These are phyloP conservation scores for Apiospora phragmitis DNA, from an alignment of 2,329 filamentous ascomycete genomes.

Conservation along the genomic window DNA sequence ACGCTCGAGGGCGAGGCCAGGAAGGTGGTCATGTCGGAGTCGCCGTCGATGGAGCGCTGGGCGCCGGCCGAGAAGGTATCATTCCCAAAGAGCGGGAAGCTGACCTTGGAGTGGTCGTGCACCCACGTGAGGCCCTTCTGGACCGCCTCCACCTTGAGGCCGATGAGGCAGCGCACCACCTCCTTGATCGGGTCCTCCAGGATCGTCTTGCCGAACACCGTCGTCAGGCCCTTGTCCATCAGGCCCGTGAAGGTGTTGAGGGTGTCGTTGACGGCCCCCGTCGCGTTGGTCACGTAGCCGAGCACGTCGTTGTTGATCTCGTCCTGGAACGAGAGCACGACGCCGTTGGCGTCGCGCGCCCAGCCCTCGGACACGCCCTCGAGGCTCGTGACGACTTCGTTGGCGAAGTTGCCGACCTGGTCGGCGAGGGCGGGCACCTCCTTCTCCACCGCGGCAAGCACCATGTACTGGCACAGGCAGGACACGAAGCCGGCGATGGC, in stretches of 20 bases:
- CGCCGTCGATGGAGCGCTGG: slow-evolving; percentile 56
- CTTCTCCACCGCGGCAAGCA: slow-evolving; percentile 72
- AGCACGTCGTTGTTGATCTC: slow-evolving; percentile 85
- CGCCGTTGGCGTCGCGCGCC: slow-evolving; percentile 74
- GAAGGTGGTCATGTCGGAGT: slow-evolving; percentile 66
- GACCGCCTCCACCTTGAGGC: slow-evolving; percentile 80
- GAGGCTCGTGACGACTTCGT: slow-evolving; percentile 71
- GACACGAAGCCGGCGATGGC: slow-evolving; percentile 80
- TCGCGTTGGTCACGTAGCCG: slow-evolving; percentile 84
- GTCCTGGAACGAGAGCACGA: slow-evolving; percentile 68
- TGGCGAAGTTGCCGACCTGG: slow-evolving; percentile 78
- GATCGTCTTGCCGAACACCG: slow-evolving; percentile 79
- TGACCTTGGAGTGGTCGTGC: slow-evolving; percentile 79
- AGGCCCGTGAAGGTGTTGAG: slow-evolving; percentile 79
- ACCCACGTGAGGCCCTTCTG: slow-evolving; percentile 94
- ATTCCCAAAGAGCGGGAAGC: slow-evolving; percentile 75
- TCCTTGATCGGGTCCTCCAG: slow-evolving; percentile 77
- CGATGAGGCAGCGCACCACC: slow-evolving; percentile 83
- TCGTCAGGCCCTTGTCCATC: slow-evolving; percentile 72
- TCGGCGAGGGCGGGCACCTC: slow-evolving; percentile 73
- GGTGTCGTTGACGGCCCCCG: slow-evolving; percentile 79
- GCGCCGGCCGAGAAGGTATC: slow-evolving; percentile 85
- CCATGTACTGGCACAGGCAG: slow-evolving; percentile 77
- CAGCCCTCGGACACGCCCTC: slow-evolving; percentile 74
- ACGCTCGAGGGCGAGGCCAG: slow-evolving; percentile 73